These are phyloP conservation scores for Eragrostis curvula DNA, from an alignment of 176 grass and related monocot genomes.

Conservation along the genomic window DNA sequence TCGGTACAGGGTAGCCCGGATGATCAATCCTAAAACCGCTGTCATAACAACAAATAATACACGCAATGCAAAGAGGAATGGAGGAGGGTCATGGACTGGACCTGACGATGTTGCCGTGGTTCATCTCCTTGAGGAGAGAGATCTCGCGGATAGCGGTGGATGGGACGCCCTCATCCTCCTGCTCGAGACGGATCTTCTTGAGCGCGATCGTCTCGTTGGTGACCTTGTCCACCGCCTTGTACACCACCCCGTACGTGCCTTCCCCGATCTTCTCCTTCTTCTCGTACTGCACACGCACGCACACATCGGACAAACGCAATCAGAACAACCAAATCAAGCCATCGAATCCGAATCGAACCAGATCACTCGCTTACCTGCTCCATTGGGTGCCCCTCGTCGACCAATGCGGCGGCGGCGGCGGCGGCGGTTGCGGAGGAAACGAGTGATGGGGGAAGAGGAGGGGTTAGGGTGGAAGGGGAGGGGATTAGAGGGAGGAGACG, in stretches of 20 bases:
- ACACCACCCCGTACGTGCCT: conserved; percentile 97
- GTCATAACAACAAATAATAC: neutral
- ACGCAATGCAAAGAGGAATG: conserved; percentile 13
- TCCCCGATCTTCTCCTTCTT: conserved; percentile 97
- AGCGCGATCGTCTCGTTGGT: conserved; percentile 96
- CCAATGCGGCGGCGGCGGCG: conserved; percentile 25
- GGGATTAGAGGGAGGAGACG: conserved; percentile 26
- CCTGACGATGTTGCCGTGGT: conserved; percentile 95
- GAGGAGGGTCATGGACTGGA: neutral
- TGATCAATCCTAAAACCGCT: conserved; percentile 10
- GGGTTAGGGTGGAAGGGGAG: conserved; percentile 1
- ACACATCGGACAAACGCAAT: neutral
- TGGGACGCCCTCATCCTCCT: conserved; percentile 93
- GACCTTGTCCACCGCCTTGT: conserved; percentile 74
- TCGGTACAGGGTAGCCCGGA: neutral
- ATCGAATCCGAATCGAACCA: neutral
- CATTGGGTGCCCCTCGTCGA: conserved; percentile 43
- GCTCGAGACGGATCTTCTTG: conserved; percentile 98
- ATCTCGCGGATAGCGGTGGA: conserved; percentile 97
- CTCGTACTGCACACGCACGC: conserved; percentile 67
- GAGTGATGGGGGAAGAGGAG: neutral
- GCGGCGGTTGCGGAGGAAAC: neutral
- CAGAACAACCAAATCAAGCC: neutral
- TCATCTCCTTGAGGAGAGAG: conserved; percentile 97
- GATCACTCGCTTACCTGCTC: conserved; percentile 77